These are phyloP conservation scores for Zarea fungicola DNA, from an alignment of 2,329 filamentous ascomycete genomes.

Conservation along the genomic window DNA sequence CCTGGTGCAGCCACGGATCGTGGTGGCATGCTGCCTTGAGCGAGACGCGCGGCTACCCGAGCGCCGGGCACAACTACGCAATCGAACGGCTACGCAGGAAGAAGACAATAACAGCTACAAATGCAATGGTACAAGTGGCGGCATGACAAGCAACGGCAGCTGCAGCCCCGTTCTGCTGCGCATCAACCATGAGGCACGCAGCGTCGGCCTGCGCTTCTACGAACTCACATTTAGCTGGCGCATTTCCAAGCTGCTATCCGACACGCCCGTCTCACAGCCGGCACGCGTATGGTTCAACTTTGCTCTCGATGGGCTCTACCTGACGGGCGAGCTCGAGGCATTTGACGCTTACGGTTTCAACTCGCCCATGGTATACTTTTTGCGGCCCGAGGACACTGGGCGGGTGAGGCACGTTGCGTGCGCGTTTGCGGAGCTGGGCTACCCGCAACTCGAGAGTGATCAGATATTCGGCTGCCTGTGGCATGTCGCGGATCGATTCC, in stretches of 20 bases:
- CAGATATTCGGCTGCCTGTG: conserved; percentile 44
- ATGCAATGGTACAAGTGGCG: conserved; percentile 4
- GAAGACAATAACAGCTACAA: conserved; percentile 14
- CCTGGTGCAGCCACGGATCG: conserved; percentile 40
- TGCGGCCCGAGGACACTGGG: conserved; percentile 36
- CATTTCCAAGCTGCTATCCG: conserved; percentile 35
- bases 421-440: conserved; percentile 39
- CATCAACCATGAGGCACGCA: conserved; percentile 38
- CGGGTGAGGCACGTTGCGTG: conserved; percentile 41
- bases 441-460: conserved; percentile 37
- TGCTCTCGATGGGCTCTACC: conserved; percentile 39
- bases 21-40: conserved; percentile 38
- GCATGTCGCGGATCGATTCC: conserved; percentile 43
- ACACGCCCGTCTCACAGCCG: conserved; percentile 28
- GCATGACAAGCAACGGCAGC: conserved; percentile 15
- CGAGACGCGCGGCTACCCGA: conserved; percentile 23
- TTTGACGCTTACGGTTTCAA: conserved; percentile 42
- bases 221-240: conserved; percentile 43
- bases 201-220: conserved; percentile 38
- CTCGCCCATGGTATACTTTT: conserved; percentile 44
- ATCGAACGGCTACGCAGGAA: conserved; percentile 19
- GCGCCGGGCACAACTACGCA: conserved; percentile 24
- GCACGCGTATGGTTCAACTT: conserved; percentile 45
- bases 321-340: conserved; percentile 44
- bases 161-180: conserved; percentile 37